These are phyloP conservation scores for Notholithocarpus densiflorus DNA, from an alignment of 306 rosid species.

Conservation along the genomic window DNA sequence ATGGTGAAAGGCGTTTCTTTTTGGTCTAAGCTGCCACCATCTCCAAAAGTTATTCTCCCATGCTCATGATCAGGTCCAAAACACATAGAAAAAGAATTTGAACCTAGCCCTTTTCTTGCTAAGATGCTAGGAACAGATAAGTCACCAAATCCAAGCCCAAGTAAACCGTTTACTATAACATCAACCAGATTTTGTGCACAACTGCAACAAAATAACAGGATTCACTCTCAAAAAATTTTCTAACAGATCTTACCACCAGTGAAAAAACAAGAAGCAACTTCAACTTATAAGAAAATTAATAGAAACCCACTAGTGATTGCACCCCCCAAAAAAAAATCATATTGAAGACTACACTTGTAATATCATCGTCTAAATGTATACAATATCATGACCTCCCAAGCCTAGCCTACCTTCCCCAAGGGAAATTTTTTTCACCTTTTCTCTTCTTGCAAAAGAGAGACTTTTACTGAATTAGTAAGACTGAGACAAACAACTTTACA, in stretches of 20 bases:
- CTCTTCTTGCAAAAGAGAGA: not conserved
- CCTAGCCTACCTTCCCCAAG: not conserved
- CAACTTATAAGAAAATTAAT: not conserved
- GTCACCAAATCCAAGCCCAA: conserved; percentile 73
- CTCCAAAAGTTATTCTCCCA: conserved; percentile 91
- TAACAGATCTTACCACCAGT: not conserved
- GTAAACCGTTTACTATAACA: conserved; percentile 70
- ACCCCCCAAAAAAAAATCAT: not conserved
- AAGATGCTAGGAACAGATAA: conserved; percentile 77
- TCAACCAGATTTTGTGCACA: conserved; percentile 78
- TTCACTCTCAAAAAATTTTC: not conserved
- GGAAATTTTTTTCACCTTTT: not conserved
- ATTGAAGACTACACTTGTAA: not conserved
- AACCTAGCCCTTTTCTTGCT: conserved; percentile 51
- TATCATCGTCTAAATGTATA: conserved; percentile 5
- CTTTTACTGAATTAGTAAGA: not conserved
- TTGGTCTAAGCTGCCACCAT: conserved; percentile 55
- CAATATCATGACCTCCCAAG: not conserved
- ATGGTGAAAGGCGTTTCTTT: conserved; percentile 68
- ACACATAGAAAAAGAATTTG: conserved; percentile 91
- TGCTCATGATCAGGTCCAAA: conserved; percentile 48
- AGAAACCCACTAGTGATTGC: not conserved
- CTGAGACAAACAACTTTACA: not conserved
- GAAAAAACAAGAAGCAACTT: conserved; percentile 2
- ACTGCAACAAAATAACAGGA: conserved; percentile 39